phyloP scores from a whole-genome alignment of 129 eudicot genomes.

The Calendula officinalis region DNA sequence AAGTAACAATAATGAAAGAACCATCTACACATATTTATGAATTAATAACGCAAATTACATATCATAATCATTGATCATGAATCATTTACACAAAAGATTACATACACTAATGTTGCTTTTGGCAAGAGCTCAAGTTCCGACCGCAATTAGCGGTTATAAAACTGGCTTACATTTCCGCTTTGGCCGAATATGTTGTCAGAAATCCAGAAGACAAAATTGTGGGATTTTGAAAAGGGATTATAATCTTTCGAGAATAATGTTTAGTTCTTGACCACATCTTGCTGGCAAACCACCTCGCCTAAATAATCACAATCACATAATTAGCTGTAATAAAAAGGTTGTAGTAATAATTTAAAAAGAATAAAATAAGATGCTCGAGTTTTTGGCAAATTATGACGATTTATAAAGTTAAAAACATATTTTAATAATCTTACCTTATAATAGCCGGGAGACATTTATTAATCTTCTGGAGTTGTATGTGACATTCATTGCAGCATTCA shows the following conservation, averaged over 20 bases:
- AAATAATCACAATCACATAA: constrained; percentile 6
- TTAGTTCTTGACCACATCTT: constrained; percentile 77
- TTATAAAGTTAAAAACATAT: background rate
- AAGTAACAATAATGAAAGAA: constrained; percentile 11
- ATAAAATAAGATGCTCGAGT: background rate
- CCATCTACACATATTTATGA: constrained; percentile 32
- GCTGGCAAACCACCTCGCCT: constrained; percentile 90
- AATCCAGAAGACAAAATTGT: constrained; percentile 46
- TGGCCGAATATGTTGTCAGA: constrained; percentile 7
- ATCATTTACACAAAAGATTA: constrained; percentile 21
- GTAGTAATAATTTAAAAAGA: background rate
- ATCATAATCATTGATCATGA: constrained; percentile 10
- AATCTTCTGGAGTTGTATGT: constrained; percentile 63
- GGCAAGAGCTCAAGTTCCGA: constrained; percentile 23
- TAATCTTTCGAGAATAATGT: constrained; percentile 54
- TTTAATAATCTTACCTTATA: constrained; percentile 45
- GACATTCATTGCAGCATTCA: constrained; percentile 77
- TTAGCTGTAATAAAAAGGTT: background rate
- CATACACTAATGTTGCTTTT: constrained; percentile 26
- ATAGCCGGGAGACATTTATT: constrained; percentile 65
- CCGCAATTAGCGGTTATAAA: constrained; percentile 21
- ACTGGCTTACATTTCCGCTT: constrained; percentile 14
- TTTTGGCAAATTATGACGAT: background rate
- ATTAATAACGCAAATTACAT: constrained; percentile 11
- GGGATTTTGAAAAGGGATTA: constrained; percentile 19